These are phyloP conservation scores for Fusarium nematophilum DNA, from an alignment of 2,329 filamentous ascomycete genomes.

Conservation along the genomic window DNA sequence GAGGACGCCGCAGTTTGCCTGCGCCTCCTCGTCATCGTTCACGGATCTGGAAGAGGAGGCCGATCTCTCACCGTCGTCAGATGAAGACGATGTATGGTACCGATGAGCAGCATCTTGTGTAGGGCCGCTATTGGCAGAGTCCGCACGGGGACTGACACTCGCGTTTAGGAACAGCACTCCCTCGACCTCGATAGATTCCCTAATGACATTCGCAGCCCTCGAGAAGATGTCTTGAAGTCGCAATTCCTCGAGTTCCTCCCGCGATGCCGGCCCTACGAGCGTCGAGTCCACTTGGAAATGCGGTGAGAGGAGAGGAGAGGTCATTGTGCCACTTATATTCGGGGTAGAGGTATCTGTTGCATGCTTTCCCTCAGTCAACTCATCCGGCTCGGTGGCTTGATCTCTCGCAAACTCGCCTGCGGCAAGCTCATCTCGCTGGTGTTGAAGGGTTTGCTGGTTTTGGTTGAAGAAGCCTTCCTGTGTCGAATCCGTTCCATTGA, in stretches of 20 bases:
- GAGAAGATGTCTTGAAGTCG: constrained; percentile 49
- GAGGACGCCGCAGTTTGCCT: constrained; percentile 47
- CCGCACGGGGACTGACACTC: constrained; percentile 42
- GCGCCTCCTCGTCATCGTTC: constrained; percentile 38
- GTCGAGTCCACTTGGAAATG: background rate
- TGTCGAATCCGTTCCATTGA: constrained; percentile 13
- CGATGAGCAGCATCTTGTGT: constrained; percentile 5
- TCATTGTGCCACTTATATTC: no score
- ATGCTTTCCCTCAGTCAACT: background rate
- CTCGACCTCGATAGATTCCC: constrained; percentile 55
- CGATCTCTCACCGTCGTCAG: background rate
- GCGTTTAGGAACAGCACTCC: constrained; percentile 50
- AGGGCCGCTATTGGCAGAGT: background rate
- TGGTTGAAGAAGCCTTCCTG: constrained; percentile 25
- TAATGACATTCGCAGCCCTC: constrained; percentile 57
- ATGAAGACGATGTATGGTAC: constrained; percentile 23
- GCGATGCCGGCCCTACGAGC: background rate
- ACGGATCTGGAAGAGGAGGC: constrained; percentile 23
- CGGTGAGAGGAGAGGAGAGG: no score
- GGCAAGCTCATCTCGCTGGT: background rate
- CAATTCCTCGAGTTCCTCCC: background rate
- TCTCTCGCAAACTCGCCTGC: no score
- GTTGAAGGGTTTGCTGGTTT: constrained; percentile 19
- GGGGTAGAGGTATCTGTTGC: constrained; percentile 10
- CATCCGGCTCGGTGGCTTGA: no score